Percentiles rank a stretch among this genome's conserved stretches.
These are phyloP conservation scores for Suillus occidentalis DNA, from an alignment of 768 basidiomycete genomes.

Conservation along the genomic window DNA sequence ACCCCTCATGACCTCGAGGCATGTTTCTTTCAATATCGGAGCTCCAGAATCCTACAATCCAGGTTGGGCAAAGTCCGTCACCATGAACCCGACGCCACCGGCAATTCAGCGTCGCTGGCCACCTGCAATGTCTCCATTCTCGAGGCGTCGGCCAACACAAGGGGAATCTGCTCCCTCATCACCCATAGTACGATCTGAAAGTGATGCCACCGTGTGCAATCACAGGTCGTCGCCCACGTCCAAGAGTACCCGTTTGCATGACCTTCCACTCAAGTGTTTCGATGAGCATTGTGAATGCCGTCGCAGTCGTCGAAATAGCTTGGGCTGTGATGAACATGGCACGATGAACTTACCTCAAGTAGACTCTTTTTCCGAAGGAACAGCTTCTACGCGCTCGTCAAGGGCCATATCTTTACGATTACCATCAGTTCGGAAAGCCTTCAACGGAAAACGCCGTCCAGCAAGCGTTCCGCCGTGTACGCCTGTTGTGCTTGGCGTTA, in stretches of 20 bases:
- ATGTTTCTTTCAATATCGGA: conserved; percentile 20
- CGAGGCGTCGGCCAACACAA: neutral
- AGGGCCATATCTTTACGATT: conserved; percentile 5
- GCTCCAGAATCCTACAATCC: neutral
- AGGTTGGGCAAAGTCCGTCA: neutral
- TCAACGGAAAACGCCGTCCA: conserved; percentile 12
- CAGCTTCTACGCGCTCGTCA: conserved; percentile 4
- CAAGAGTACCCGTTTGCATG: conserved; percentile 7
- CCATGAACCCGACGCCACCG: neutral
- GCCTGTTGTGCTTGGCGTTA: conserved; percentile 4
- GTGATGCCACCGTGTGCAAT: neutral
- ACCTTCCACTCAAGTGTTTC: conserved; percentile 2
- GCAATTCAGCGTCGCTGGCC: conserved; percentile 15
- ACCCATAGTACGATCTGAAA: neutral
- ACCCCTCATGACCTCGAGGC: conserved; percentile 14
- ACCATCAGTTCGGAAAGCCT: conserved; percentile 13
- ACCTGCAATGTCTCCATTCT: conserved; percentile 4
- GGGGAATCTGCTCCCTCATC: neutral
- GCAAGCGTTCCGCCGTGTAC: neutral
- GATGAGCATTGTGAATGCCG: conserved; percentile 8
- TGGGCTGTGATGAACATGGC: conserved; percentile 8
- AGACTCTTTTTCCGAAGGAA: neutral
- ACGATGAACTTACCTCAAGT: neutral
- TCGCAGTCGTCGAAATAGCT: conserved; percentile 14
- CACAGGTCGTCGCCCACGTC: neutral